Base-by-base conservation (phyloP, 2,329 filamentous ascomycete species). In the Colletotrichum tamarilloi region DNA sequence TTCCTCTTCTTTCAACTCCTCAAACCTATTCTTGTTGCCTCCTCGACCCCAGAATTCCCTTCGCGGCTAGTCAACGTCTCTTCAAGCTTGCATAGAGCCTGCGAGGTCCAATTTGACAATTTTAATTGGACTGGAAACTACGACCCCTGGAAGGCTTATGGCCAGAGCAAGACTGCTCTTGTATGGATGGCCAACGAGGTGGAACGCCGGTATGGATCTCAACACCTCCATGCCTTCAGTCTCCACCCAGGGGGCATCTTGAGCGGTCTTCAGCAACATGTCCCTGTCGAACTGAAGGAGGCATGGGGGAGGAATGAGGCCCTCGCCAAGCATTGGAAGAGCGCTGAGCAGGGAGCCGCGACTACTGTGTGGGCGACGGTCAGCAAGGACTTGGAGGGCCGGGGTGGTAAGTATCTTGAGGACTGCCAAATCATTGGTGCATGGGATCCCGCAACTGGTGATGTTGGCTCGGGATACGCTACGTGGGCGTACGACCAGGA, bases 131-230 rank as follows among this genome's bases (percentile, higher is more conserved):
- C 38, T 19, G 38, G 16, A 8, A 42, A 42, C 38, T 77, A 87
- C 70, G 59, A 82, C 2, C 80, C 80, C 0, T 80, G 77, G 66
- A 2, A 63, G 0, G 81, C 85, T 0, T 90, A 90, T 69, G 84
- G 81, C 0, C 84, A 87, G 74, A 81, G 82, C 55, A 91, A 90
- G 74, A 82, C 83, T 0, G 87, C 88, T 9, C 87, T 87, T 62
- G 82, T 89, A 16, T 87, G 83, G 75, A 84, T 86, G 53, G 84
- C 87, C 0, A 73, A 67, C 6, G 73, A 73, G 30, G 22, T 63
- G n/a, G 73, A 74, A 7, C 16, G 42, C 4, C 69, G 69, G 0
- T 73, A 66, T 2, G 73, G 82, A 3, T 28, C 75, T 0, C 70
- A 77, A 12, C 83, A 84, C 8, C 73, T 88, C 0, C 85, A 86